Evolutionary conservation across 306 rosid genomes (phyloP).

Genomic region (Trifolium subterraneum): DNA sequence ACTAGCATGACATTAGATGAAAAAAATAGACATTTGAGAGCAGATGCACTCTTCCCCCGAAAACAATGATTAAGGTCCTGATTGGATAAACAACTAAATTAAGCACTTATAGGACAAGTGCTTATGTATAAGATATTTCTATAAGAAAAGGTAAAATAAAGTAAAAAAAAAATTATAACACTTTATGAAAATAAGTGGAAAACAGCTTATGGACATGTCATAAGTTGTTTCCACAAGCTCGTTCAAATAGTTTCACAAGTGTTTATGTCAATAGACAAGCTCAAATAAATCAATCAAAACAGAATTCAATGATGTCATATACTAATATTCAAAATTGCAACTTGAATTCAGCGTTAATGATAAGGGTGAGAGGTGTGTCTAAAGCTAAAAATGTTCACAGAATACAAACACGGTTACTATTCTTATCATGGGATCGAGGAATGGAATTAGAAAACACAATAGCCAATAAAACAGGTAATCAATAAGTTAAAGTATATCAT

Average conservation of each 20-base stretch:
- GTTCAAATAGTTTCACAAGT: not conserved
- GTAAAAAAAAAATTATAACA: too few species aligned
- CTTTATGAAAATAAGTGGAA: too few species aligned
- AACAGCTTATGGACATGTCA: too few species aligned
- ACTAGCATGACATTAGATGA: not conserved
- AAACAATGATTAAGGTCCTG: not conserved
- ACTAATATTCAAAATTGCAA: not conserved
- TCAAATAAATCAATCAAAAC: not conserved
- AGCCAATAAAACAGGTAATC: not conserved
- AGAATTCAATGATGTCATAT: not conserved
- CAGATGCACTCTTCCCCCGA: not conserved
- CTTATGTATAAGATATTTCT: not conserved
- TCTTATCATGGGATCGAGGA: too few species aligned
- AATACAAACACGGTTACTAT: not conserved
- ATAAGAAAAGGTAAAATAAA: not conserved
- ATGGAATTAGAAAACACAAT: not conserved
- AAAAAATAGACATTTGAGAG: not conserved
- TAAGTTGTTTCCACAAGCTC: not conserved
- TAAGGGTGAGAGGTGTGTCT: too few species aligned
- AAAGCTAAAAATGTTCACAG: not conserved
- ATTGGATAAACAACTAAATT: not conserved
- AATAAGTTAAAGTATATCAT: not conserved
- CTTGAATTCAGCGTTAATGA: slow-evolving; percentile 4
- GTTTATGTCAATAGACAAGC: not conserved
- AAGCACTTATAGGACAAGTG: not conserved